Evolutionary conservation across 768 basidiomycete species (phyloP), one percentile per base, ranked within the genome.

Genomic region (Zangia roseola): DNA sequence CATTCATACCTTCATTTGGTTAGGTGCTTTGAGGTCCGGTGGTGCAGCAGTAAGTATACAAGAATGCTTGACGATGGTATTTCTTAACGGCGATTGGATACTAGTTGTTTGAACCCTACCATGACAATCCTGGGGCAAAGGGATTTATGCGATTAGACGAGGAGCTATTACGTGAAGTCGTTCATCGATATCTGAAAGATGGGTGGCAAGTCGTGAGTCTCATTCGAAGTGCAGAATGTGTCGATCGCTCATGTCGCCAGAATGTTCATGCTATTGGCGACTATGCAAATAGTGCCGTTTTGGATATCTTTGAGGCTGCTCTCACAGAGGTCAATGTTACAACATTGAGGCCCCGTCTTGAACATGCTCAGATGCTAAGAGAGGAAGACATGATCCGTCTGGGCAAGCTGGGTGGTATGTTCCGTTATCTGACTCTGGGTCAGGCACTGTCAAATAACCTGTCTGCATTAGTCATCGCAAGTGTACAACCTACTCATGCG

Each of bases 231-330:
- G 30, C 21, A 24, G 13, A 20, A 19, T 40, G 28, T 24, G 7
- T 28, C 17, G 40, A 48, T 43, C 6, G 45, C 25, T 40, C 19
- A 10, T 33, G 51, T 30, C 10, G 44, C 10, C 53, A 94, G 92
- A 93, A 94, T 58, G 83, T 93, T 14, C 89, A 91, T 65, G 88
- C 88, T 16, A 87, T 91, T 33, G 89, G 89, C 10, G 94, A 97
- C 66, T 81, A 86, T 43, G 92, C 93, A 34, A 95, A 95, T 64
- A 77, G 82, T 17, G 75, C 91, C 36, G 85, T 94, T 16, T 67
- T 97, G 30, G 83, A 94, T 63, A 84, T 86, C 0, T 94, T 95
- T 56, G 89, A 93, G 64, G 71, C 74, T 17, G 79, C 84, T 5
- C 65, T 91, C 43, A 67, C 78, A 48, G 77, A 78, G 21, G 73